Evolutionary conservation across 179 eudicot species (phyloP).

Genomic region (Silene noctiflora): DNA sequence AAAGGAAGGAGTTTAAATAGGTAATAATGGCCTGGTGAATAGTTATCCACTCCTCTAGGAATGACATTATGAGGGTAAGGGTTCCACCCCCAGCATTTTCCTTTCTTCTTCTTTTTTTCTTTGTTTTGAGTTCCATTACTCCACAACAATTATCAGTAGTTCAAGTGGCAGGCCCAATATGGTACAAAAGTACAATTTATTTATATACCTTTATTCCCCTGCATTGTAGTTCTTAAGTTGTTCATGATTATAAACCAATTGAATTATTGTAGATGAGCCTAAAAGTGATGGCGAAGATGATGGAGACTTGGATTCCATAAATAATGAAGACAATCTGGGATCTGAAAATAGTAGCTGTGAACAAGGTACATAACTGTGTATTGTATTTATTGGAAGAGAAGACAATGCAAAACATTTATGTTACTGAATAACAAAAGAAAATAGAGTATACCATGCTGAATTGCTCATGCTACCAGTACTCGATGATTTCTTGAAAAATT

Average conservation of each 20-base stretch:
- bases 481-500: background rate
- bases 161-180: background rate
- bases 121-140: background rate
- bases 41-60: too few species aligned
- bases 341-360: constrained; percentile 1
- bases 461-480: background rate
- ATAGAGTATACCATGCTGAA: background rate
- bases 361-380: constrained; percentile 6
- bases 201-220: background rate
- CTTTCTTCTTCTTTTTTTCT: background rate
- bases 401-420: background rate
- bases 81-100: background rate
- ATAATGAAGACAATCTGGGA: background rate
- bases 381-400: background rate
- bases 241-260: background rate
- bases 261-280: background rate
- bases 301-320: background rate
- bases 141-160: background rate
- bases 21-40: too few species aligned
- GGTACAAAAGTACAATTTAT: background rate
- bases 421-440: background rate
- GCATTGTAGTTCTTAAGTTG: background rate
- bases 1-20: background rate
- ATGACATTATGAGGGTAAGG: background rate
- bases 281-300: constrained; percentile 5